Base-by-base conservation (phyloP, 2,329 filamentous ascomycete genomes). In the Cladosporium halotolerans region DNA sequence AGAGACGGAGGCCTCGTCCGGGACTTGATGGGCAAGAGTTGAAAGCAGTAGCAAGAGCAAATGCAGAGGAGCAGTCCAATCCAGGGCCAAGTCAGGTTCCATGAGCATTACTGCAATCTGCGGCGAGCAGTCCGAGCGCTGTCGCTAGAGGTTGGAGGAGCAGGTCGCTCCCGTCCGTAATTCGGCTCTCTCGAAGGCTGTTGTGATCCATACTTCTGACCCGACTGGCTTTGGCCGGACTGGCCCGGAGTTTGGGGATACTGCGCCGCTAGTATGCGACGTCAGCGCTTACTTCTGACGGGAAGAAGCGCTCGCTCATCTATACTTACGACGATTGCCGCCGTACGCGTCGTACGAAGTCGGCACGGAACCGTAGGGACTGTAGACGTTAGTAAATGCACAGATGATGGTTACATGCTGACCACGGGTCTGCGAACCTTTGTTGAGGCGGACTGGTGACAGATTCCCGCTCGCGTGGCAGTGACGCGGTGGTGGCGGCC, bases 261-360 rank as follows among this genome's bases (percentile, higher is more conserved):
- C n/a, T 51, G 48, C 32, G 40, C 48, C 31, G 43, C 50, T 53
- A 43, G 42, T 36, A 38, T 47, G 31, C 31, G 39, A 36, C 51
- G 47, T 53, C 51, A 53, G 51, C 40, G 51, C 51, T 18, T 38
- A 36, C 34, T 42, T 41, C 45, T 34, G n/a, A 42, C 31, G 19
- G 44, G 19, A 40, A 40, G 34, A 47, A 33, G 36, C 51, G 44
- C 32, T 23, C 39, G 33, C 31, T 58, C 50, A 62, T 49, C 54
- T 53, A 55, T 63, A 68, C 65, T 68, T 66, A 68, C 65, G 64
- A 58, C 65, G 62, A 54, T 59, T 55, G 49, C 57, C 57, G 46
- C 46, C 33, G 50, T 66, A 66, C 53, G 61, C 59, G 47, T 67
- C 64, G 52, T 63, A 63, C 52, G 61, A 58, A 38, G 62, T 45